phyloP scores from a whole-genome alignment of 148 eudicot genomes.

The Amaranthus palmeri region DNA sequence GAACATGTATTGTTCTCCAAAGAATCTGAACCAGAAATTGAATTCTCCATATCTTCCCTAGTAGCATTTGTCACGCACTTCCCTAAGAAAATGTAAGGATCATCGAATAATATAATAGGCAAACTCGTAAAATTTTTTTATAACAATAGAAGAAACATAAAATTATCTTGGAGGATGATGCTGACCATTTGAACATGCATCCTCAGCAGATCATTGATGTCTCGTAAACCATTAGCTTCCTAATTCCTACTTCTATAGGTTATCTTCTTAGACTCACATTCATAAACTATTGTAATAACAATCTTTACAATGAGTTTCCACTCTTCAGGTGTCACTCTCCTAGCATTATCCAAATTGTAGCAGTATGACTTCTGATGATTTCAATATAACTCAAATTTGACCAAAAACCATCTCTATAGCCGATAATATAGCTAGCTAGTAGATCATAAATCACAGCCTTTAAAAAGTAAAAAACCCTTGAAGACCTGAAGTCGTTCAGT shows the following conservation, averaged over 20 bases:
- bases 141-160: background rate
- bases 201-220: background rate
- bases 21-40: constrained; percentile 19
- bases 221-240: background rate
- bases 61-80: constrained; percentile 31
- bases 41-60: constrained; percentile 24
- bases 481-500: background rate
- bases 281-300: background rate
- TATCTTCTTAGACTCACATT: background rate
- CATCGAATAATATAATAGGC: background rate
- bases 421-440: background rate
- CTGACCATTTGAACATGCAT: background rate
- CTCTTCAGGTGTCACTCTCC: background rate
- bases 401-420: background rate
- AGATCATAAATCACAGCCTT: background rate
- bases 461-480: background rate
- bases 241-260: background rate
- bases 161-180: background rate
- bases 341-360: background rate
- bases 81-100: constrained; percentile 41
- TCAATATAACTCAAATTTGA: background rate
- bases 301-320: background rate
- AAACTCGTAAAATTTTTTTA: background rate
- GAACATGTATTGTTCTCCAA: constrained; percentile 19
- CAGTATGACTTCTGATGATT: background rate